Base-by-base conservation (phyloP, 805 yeast species). In the Suhomyces sp. region DNA sequence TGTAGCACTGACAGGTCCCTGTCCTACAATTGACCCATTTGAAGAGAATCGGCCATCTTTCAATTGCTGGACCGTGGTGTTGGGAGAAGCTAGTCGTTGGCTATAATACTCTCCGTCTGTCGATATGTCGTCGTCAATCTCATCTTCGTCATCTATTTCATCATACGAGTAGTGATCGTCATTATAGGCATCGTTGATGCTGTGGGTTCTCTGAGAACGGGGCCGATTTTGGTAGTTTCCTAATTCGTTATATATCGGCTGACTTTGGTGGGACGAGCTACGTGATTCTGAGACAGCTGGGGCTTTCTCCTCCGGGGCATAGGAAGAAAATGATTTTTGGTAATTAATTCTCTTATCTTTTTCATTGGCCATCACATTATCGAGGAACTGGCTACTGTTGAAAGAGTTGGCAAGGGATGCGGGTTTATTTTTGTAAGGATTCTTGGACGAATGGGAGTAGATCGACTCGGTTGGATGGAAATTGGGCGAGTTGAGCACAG, bases 81-180 rank as follows among this genome's bases (percentile, higher is more conserved):
- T 41, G 21, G 43, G 25, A 17, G 43, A 20, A 13, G 33, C 25
- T 41, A 44, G 31, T 35, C 46, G 33, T 19, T 37, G 33, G 35
- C 45, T 31, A 43, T 62, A 54, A 48, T 53, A 53, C 47, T 71
- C 73, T 2, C 65, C 71, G 29, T 66, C 71, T n/a, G 61, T 63
- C 6, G 70, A 64, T 6, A 57, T 55, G 25, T 67, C 75, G 25
- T 64, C 74, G 15, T 59, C 67, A 43, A 63, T 59, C 41, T 52
- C 61, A 4, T 51, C 58, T 13, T 56, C 61, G 13, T 57, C 67
- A 13, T 63, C 65, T 2, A 58, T 55, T 25, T 63, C 68, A 49
- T 61, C 63, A 25, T 61, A 64, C 19, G 66, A 61, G 44, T 62
- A 63, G 41, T 57, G 57, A 6, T 64, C 72, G 17, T 63, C 72